These are phyloP conservation scores for Limtongozyma cylindracea DNA, from an alignment of 805 yeast genomes.

Conservation along the genomic window DNA sequence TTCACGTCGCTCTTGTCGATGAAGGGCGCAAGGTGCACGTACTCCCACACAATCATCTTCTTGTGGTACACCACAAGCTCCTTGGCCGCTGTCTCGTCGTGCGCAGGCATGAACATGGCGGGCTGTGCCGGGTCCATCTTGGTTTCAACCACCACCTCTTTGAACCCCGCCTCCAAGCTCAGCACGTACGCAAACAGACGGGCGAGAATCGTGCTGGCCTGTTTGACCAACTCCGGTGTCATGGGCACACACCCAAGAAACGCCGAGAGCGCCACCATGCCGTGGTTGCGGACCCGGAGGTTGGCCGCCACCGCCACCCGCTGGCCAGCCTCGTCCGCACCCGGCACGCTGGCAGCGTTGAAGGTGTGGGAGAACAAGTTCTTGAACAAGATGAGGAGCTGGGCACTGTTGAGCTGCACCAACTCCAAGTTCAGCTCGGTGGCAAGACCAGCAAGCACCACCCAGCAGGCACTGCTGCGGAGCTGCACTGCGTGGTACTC, in stretches of 20 bases:
- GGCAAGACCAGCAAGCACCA: conserved; percentile 16
- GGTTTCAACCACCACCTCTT: conserved; percentile 7
- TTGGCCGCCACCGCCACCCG: conserved; percentile 6
- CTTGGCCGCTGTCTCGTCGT: conserved; percentile 3
- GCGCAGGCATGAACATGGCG: conserved; percentile 7
- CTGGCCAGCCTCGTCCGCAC: conserved; percentile 1
- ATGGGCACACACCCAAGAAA: too few species aligned
- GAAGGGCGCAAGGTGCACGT: conserved; percentile 12
- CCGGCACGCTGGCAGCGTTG: conserved; percentile 3
- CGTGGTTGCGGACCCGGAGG: conserved; percentile 9
- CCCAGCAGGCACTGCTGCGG: conserved; percentile 8
- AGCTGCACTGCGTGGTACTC: too few species aligned
- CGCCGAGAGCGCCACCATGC: conserved; percentile 13
- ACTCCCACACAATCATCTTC: conserved; percentile 8
- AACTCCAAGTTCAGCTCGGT: conserved; percentile 14
- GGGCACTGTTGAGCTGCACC: conserved; percentile 16
- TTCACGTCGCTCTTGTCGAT: conserved; percentile 14
- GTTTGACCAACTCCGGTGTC: conserved; percentile 12
- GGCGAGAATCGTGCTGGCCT: conserved; percentile 13
- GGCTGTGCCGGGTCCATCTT: conserved; percentile 7
- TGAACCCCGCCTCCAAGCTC: conserved; percentile 10
- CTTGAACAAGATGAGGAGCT: conserved; percentile 17
- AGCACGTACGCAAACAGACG: conserved; percentile 12
- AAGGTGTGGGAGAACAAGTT: conserved; percentile 14
- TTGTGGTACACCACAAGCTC: conserved; percentile 5